Percentiles rank a stretch among this genome's conserved stretches.
Evolutionary conservation across 1,139 yeast genomes (phyloP).

Genomic region (Magnusiomyces tetraspermus): DNA sequence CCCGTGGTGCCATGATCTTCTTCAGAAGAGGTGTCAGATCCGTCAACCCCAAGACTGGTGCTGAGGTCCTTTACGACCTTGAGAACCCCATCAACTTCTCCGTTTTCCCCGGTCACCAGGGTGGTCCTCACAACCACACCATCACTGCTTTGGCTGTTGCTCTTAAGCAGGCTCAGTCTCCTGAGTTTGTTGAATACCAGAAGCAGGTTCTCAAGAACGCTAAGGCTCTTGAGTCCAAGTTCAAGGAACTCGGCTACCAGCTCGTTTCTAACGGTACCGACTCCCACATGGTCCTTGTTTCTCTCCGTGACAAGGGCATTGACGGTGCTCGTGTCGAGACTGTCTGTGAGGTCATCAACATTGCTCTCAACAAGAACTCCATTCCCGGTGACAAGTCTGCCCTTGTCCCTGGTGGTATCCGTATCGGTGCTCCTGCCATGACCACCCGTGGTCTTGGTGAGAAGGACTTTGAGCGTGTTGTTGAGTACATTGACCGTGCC

Average conservation of each 20-base stretch:
- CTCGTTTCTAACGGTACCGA: conserved; percentile 92
- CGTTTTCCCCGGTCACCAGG: conserved; percentile 98
- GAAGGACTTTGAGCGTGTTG: conserved; percentile 68
- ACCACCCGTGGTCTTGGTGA: conserved; percentile 87
- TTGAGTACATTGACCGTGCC: conserved; percentile 68
- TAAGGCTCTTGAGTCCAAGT: conserved; percentile 59
- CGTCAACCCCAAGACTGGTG: conserved; percentile 71
- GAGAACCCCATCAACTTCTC: conserved; percentile 89
- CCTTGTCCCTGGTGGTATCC: conserved; percentile 86
- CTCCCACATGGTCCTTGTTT: conserved; percentile 82
- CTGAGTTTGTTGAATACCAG: conserved; percentile 83
- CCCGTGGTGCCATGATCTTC: conserved; percentile 98
- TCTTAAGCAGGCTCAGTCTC: conserved; percentile 76
- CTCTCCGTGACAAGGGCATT: conserved; percentile 71
- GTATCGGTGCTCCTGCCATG: conserved; percentile 98
- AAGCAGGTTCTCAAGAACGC: conserved; percentile 75
- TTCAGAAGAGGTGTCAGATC: conserved; percentile 85
- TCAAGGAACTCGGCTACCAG: conserved; percentile 57
- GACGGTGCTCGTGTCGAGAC: conserved; percentile 97
- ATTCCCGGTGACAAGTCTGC: conserved; percentile 96
- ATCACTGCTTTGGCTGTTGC: conserved; percentile 94
- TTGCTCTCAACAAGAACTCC: conserved; percentile 92
- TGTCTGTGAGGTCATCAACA: conserved; percentile 77
- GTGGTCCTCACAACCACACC: conserved; percentile 98
- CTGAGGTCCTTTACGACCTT: conserved; percentile 75